Evolutionary conservation across 768 basidiomycete species (phyloP).

Genomic region (Boletales sp.): DNA sequence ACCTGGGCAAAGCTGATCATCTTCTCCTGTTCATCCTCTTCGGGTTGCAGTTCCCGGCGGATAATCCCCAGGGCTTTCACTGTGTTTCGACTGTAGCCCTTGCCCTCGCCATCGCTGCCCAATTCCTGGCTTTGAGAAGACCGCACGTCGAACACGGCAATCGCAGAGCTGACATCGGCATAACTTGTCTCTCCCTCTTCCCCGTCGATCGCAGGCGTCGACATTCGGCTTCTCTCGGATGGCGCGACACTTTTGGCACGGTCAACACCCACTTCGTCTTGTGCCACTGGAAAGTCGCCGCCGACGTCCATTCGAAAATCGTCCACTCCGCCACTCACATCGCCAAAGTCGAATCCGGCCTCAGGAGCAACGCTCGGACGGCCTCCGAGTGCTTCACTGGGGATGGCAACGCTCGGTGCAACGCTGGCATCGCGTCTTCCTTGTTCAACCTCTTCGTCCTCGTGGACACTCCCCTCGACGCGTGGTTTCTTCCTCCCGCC

Average conservation of each 20-base stretch:
- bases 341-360: conserved; percentile 58
- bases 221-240: conserved; percentile 58
- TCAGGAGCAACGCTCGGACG: conserved; percentile 53
- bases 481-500: conserved; percentile 58
- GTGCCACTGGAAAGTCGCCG: conserved; percentile 39
- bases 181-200: conserved; percentile 65
- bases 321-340: conserved; percentile 52
- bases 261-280: conserved; percentile 32
- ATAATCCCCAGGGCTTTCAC: conserved; percentile 78
- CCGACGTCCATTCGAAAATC: conserved; percentile 72
- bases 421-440: conserved; percentile 64
- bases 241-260: conserved; percentile 47
- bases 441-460: conserved; percentile 64
- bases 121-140: conserved; percentile 51
- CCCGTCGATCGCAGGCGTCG: conserved; percentile 62
- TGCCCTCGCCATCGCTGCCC: conserved; percentile 48
- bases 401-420: conserved; percentile 57
- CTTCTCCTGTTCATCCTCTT: conserved; percentile 51
- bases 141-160: conserved; percentile 75
- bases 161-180: conserved; percentile 69
- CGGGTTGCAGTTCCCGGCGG: conserved; percentile 64
- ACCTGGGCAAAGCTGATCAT: conserved; percentile 74
- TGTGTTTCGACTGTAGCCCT: conserved; percentile 87
- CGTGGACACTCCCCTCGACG: conserved; percentile 45
- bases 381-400: conserved; percentile 53